phyloP scores from a whole-genome alignment of 1,284 basidiomycete species.

The Pascua sp. region DNA sequence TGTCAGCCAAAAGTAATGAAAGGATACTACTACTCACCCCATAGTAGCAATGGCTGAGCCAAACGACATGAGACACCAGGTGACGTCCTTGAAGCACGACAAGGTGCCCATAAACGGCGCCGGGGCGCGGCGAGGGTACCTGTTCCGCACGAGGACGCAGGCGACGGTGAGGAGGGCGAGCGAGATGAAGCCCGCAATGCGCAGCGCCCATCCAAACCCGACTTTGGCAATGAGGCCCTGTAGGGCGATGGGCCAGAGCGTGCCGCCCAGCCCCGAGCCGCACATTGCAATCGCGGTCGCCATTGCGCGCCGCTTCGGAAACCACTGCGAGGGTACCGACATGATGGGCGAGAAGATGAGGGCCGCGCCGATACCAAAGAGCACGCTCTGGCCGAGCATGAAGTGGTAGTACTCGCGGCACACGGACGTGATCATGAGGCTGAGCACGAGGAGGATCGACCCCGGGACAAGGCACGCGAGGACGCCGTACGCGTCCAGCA shows the following conservation, averaged over 20 bases:
- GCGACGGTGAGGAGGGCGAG: slow-evolving; percentile 22
- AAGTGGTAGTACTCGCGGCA: slow-evolving; percentile 61
- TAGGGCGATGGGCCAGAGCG: slow-evolving; percentile 34
- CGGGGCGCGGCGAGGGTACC: slow-evolving; percentile 7
- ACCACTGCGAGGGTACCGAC: slow-evolving; percentile 57
- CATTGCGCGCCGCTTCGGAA: slow-evolving; percentile 22
- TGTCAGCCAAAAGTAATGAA: no score
- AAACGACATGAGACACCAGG: no score
- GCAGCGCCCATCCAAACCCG: slow-evolving; percentile 28
- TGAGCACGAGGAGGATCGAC: slow-evolving; percentile 52
- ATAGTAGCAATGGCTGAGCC: no score
- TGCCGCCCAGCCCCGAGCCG: slow-evolving; percentile 43
- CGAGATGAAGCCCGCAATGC: slow-evolving; percentile 26
- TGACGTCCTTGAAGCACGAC: no score
- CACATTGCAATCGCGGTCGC: slow-evolving; percentile 32
- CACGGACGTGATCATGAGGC: slow-evolving; percentile 44
- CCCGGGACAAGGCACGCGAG: slow-evolving; percentile 53
- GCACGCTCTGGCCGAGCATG: slow-evolving; percentile 26
- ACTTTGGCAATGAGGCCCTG: slow-evolving; percentile 26
- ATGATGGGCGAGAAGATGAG: slow-evolving; percentile 55
- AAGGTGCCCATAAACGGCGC: no score
- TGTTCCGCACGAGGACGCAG: slow-evolving; percentile 17
- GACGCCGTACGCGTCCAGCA: slow-evolving; percentile 27
- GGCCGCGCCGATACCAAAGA: slow-evolving; percentile 37
- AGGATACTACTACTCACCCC: no score